Percentiles rank a stretch among this genome's conserved stretches.
Evolutionary conservation across 768 basidiomycete genomes (phyloP).

Genomic region (Goffeauzyma gilvescens): DNA sequence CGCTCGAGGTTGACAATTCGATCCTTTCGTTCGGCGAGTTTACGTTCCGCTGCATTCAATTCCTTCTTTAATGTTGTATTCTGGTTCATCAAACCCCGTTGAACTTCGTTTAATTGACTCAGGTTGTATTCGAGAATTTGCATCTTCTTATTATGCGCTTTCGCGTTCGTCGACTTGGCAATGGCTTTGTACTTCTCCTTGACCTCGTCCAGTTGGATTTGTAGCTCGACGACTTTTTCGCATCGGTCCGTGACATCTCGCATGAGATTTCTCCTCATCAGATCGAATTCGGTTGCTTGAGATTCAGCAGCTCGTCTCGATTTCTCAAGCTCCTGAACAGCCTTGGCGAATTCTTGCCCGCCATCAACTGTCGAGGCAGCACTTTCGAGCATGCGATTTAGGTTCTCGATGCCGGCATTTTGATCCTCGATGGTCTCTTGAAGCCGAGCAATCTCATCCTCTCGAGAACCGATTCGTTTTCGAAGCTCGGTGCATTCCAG

Average conservation of each 20-base stretch:
- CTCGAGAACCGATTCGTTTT: constrained; percentile 69
- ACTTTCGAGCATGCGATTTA: constrained; percentile 89
- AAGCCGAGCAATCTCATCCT: constrained; percentile 63
- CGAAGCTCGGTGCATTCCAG: constrained; percentile 69
- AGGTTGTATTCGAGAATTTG: constrained; percentile 92
- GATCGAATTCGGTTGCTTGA: constrained; percentile 96
- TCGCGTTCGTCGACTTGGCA: constrained; percentile 91
- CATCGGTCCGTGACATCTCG: constrained; percentile 97
- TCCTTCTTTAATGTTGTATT: constrained; percentile 95
- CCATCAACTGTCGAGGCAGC: constrained; percentile 94
- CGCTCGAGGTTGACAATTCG: constrained; percentile 92
- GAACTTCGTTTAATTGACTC: constrained; percentile 81
- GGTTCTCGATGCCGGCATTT: constrained; percentile 90
- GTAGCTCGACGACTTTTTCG: constrained; percentile 98
- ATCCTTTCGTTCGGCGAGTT: constrained; percentile 86
- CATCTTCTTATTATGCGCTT: constrained; percentile 99
- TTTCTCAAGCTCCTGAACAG: constrained; percentile 88
- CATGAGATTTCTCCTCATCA: constrained; percentile 96
- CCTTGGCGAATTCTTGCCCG: constrained; percentile 88
- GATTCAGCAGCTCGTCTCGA: constrained; percentile 91
- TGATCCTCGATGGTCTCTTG: constrained; percentile 76
- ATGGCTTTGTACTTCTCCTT: constrained; percentile 98
- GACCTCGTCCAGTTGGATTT: constrained; percentile 95
- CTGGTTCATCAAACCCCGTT: constrained; percentile 98
- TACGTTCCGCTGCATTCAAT: constrained; percentile 87